These are phyloP conservation scores for Russula dissimulans DNA, from an alignment of 768 basidiomycete genomes.

Conservation along the genomic window DNA sequence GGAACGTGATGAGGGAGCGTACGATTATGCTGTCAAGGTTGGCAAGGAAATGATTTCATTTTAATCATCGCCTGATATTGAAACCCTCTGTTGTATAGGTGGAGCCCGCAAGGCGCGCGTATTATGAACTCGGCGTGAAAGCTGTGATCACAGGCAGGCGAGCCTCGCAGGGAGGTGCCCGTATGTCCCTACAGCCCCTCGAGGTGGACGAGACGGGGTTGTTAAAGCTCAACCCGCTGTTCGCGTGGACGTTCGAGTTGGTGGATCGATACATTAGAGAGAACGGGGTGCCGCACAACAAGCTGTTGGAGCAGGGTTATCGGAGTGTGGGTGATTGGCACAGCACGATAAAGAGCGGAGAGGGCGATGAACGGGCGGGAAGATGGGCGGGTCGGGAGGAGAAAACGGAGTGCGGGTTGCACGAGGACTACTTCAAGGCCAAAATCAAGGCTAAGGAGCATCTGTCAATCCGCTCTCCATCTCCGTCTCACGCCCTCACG, in stretches of 20 bases:
- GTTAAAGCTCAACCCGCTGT: constrained; percentile 91
- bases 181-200: constrained; percentile 71
- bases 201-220: constrained; percentile 88
- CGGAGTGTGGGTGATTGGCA: constrained; percentile 98
- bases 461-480: neutral
- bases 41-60: constrained; percentile 14
- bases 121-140: constrained; percentile 65
- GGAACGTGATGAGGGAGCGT: constrained; percentile 79
- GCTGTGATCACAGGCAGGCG: constrained; percentile 94
- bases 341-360: constrained; percentile 69
- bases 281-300: constrained; percentile 82
- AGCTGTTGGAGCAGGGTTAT: constrained; percentile 83
- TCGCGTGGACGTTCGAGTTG: constrained; percentile 73
- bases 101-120: constrained; percentile 86
- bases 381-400: constrained; percentile 77
- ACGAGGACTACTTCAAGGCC: constrained; percentile 82
- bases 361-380: constrained; percentile 80
- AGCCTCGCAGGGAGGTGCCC: constrained; percentile 87
- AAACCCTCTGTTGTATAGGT: constrained; percentile 42
- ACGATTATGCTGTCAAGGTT: constrained; percentile 91
- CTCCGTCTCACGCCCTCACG: neutral
- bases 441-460: constrained; percentile 28
- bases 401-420: constrained; percentile 95
- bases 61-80: neutral
- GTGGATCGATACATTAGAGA: constrained; percentile 79